Evolutionary conservation across 163 green algal species (phyloP).

Genomic region (Prototheca wickerhamii): DNA sequence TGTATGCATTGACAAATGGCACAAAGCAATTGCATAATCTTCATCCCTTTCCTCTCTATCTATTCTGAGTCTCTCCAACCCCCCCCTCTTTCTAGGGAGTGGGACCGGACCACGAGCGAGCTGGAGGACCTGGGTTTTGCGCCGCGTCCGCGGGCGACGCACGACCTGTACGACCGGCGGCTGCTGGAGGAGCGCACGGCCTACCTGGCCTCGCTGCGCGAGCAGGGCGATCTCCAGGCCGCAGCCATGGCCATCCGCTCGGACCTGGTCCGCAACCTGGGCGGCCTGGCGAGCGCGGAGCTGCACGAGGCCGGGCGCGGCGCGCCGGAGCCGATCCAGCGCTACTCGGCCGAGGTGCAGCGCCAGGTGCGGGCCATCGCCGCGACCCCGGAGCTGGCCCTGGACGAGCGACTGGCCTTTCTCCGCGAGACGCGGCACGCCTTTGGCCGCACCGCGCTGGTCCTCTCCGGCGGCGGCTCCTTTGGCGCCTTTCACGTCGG

Average conservation of each 20-base stretch:
- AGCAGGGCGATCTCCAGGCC: constrained; percentile 49
- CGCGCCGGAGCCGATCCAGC: constrained; percentile 49
- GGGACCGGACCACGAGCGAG: background rate
- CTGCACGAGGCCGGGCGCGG: constrained; percentile 33
- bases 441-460: constrained; percentile 90
- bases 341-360: constrained; percentile 67
- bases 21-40: no score
- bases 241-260: constrained; percentile 83
- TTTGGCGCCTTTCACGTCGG: constrained; percentile 95
- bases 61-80: background rate
- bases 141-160: no score
- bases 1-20: background rate
- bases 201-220: constrained; percentile 46
- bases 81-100: background rate
- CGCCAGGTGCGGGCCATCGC: constrained; percentile 37
- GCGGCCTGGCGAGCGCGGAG: constrained; percentile 66
- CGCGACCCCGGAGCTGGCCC: constrained; percentile 33
- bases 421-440: constrained; percentile 85
- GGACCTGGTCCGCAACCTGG: constrained; percentile 92
- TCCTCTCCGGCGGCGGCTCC: constrained; percentile 81
- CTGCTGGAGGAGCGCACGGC: constrained; percentile 50
- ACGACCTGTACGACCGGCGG: background rate
- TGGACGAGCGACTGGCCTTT: constrained; percentile 86
- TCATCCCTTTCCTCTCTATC: no score
- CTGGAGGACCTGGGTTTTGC: background rate